Evolutionary conservation across 2,329 filamentous ascomycete genomes (phyloP), one percentile per base, ranked within the genome.

Genomic region (Daldinia eschscholtzii): DNA sequence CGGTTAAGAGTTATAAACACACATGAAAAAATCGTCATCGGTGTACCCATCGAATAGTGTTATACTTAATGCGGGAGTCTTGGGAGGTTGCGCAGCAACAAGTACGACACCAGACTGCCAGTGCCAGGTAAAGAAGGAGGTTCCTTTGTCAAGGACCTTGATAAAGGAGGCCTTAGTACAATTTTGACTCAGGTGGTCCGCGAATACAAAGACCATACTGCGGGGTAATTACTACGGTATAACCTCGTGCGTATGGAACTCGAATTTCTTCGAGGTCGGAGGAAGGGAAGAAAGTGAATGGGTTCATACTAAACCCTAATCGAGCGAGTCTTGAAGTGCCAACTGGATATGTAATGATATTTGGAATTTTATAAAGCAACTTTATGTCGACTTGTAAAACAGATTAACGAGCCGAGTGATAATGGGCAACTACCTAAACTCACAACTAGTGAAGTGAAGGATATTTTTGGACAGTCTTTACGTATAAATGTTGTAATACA

Each of bases 1-100:
- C 48, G 56, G 44, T 20, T 55, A 18, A 59, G 18, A 53, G n/a
- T 55, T 39, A 42, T 42, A 56, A 56, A 56, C 48, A 64, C 37
- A 56, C 18, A 56, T 13, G 33, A 57, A 55, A 55, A 64, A 26
- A 30, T 46, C 6, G 33, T 28, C 33, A 41, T 57, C 33, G 63
- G 56, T 58, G n/a, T 48, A 15, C 41, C 56, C 12, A 23, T 48
- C 50, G n/a, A 35, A 55, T 28, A 33, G 26, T 33, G 6, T 30
- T 33, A 15, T 52, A 52, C 46, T 33, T 33, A 3, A 52, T 52
- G 28, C 28, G 20, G 26, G 5, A 52, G 33, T 30, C 46, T 15
- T 52, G 33, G 28, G 18, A 15, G 26, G 46, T 33, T 52, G 26
- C 15, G 26, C 6, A 26, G 26, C 46, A 33, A 52, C 46, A 18